Conservation (phyloP, 2,329 filamentous ascomycete species). For the Colletotrichum musae region DNA sequence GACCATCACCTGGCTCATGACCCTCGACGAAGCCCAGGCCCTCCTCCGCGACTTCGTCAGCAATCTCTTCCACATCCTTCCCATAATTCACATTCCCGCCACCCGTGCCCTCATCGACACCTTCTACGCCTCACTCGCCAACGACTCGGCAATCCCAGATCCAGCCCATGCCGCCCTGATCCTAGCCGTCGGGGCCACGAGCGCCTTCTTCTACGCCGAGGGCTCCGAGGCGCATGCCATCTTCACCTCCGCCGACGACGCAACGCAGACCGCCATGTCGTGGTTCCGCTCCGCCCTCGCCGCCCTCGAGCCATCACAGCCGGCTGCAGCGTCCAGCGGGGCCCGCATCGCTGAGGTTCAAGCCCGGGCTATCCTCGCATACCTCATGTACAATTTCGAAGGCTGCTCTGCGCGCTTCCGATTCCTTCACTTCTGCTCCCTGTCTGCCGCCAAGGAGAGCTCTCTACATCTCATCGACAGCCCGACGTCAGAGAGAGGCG, state of each 20-base stretch:
- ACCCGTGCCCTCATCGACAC: constrained; percentile 39
- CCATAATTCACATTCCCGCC: constrained; percentile 47
- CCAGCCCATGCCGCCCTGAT: constrained; percentile 46
- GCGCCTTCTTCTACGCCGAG: constrained; percentile 47
- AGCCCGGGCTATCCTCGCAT: constrained; percentile 54
- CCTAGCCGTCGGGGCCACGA: constrained; percentile 47
- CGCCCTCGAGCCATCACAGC: constrained; percentile 53
- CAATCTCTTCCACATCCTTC: constrained; percentile 46
- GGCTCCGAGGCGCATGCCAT: neutral
- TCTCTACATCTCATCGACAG: constrained; percentile 57
- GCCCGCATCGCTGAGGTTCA: constrained; percentile 54
- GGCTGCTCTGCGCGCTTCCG: constrained; percentile 53
- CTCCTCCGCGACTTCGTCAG: constrained; percentile 48
- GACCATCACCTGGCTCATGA: constrained; percentile 41
- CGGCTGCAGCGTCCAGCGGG: constrained; percentile 44
- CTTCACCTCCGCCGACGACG: constrained; percentile 19
- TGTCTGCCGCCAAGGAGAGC: constrained; percentile 48
- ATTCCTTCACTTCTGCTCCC: constrained; percentile 46
- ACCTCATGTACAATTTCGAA: constrained; percentile 56
- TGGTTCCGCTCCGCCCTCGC: constrained; percentile 55
- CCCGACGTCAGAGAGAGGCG: constrained; percentile 43
- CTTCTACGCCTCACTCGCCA: constrained; percentile 42
- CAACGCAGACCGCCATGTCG: constrained; percentile 21
- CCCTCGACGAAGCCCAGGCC: constrained; percentile 44
- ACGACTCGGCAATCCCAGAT: too few species aligned